Base-by-base conservation (phyloP, 164 flowering plant genomes). In the Stephania japonica region DNA sequence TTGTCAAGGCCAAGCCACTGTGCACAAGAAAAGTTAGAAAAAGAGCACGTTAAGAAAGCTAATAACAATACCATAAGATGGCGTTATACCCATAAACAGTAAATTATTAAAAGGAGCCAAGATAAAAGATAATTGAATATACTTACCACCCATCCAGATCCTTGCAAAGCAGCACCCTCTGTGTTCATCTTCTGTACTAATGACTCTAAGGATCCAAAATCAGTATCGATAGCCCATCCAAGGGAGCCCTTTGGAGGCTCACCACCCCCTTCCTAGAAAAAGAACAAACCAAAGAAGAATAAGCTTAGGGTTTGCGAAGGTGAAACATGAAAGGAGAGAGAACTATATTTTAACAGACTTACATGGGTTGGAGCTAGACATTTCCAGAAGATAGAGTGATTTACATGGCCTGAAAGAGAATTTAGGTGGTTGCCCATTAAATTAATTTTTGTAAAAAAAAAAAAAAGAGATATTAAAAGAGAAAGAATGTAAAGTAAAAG, bases 71-170 rank as follows among this genome's bases (percentile, higher is more conserved):
- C n/a, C 50, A 25, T 23, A 70, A 44, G 18, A 43, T 69, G 59
- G 44, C 44, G 16, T n/a, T 11, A 21, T 26, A 47, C 27, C 23
- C 42, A 19, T 12, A 16, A 3, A 56, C 21, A 56, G 7, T 0
- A 53, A 56, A 19, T 19, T 19, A 7, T 24, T 23, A 5, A 47
- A 47, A 69, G 41, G 38, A n/a, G 38, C 13, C 43, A 66, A 32
- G 38, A 66, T 27, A 4, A 56, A 14, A 56, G 5, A 56, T 9
- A 0, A 56, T 56, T 56, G 62, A 56, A 56, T 16, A 26, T 68
- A 73, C 97, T 72, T 84, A 95, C 99, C 96, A 95, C 99, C 99
- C 99, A 95, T 81, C 99, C 99, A 72, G 99, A 95, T 38, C 99
- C 99, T 77, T 95, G 99, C 49, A 95, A 67, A 76, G 92, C 98